Evolutionary conservation across 352 stramenopile genomes (phyloP).

Genomic region (Globisporangium viniferum): DNA sequence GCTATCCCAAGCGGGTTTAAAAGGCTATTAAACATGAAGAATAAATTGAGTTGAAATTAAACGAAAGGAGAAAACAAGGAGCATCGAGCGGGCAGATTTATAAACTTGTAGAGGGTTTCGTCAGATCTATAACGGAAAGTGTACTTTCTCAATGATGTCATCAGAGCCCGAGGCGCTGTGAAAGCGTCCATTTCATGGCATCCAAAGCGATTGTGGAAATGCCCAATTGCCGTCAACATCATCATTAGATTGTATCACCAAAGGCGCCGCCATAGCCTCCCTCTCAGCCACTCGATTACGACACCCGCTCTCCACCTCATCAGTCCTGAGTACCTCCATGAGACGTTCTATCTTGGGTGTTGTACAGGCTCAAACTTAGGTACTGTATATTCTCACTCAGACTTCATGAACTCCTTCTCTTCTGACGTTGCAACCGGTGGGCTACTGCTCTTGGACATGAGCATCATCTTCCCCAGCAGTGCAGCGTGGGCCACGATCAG

Average conservation of each 20-base stretch:
- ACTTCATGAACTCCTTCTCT: slow-evolving; percentile 1
- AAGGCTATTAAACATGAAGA: background rate
- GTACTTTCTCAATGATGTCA: slow-evolving; percentile 4
- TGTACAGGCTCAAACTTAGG: too few species aligned
- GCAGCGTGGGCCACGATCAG: slow-evolving; percentile 48
- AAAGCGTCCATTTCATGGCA: background rate
- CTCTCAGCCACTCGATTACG: background rate
- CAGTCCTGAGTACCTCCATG: background rate
- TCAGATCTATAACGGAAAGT: background rate
- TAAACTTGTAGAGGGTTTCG: background rate
- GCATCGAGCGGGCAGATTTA: background rate
- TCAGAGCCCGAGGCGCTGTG: background rate
- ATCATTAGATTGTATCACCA: background rate
- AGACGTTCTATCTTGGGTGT: too few species aligned
- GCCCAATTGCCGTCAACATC: background rate
- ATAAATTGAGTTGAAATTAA: background rate
- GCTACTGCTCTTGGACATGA: background rate
- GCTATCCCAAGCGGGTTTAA: background rate
- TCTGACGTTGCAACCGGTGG: background rate
- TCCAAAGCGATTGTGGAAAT: background rate
- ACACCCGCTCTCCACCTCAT: background rate
- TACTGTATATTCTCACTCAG: background rate
- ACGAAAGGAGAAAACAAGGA: background rate
- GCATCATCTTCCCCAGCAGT: slow-evolving; percentile 23
- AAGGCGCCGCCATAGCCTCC: background rate